Conservation (phyloP, 257 asterid species). For the Lantana camara region DNA sequence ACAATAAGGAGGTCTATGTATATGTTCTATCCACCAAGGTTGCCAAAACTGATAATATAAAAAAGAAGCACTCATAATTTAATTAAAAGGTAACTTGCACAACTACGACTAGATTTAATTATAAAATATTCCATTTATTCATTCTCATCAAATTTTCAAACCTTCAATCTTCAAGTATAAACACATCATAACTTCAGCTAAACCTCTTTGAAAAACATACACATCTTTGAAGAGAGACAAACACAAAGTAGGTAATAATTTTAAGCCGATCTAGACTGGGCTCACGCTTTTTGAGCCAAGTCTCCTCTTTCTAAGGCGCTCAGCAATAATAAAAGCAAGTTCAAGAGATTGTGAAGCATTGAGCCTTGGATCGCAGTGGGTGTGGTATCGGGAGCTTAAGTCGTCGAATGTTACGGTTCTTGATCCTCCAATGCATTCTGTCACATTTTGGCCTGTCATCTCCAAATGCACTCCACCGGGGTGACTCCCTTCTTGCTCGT, state of each 20-base stretch:
- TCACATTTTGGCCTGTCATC: constrained; percentile 90
- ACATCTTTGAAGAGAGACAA: not conserved
- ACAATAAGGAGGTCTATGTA: too few relatives aligned
- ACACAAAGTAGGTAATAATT: not conserved
- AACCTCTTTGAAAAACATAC: constrained; percentile 10
- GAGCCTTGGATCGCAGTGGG: constrained; percentile 82
- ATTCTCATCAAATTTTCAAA: constrained; percentile 31
- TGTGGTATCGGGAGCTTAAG: constrained; percentile 80
- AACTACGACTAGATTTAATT: not conserved
- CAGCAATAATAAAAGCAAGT: constrained; percentile 74
- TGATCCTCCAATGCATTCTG: constrained; percentile 89
- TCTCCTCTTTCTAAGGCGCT: constrained; percentile 77
- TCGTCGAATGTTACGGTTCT: constrained; percentile 76
- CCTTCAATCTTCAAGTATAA: constrained; percentile 30
- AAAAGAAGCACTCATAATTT: too few relatives aligned
- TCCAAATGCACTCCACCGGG: constrained; percentile 86
- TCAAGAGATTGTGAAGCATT: constrained; percentile 83
- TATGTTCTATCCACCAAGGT: too few relatives aligned
- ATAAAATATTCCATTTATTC: constrained; percentile 29
- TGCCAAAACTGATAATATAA: too few relatives aligned
- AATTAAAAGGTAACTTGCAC: not conserved
- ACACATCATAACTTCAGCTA: constrained; percentile 14
- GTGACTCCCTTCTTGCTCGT: constrained; percentile 87
- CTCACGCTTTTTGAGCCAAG: constrained; percentile 40
- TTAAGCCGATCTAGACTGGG: not conserved